Base-by-base conservation (phyloP, 768 basidiomycete species). In the Gautieria morchelliformis region DNA sequence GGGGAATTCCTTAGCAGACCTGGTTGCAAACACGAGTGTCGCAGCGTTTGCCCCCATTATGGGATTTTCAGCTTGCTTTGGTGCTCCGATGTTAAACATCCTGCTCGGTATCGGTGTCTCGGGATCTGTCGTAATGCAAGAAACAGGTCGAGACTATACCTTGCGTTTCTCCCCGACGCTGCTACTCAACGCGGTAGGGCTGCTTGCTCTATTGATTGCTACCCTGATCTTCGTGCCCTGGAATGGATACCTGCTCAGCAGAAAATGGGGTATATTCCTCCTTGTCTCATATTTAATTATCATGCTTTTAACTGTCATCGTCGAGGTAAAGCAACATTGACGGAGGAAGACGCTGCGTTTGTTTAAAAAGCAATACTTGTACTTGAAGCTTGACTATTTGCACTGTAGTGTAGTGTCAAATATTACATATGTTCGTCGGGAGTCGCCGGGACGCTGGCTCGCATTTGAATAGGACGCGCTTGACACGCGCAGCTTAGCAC, bases 11-110 rank as follows among this genome's bases (percentile, higher is more conserved):
- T 78, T 96, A 5, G 95, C 94, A 0, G 96, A 99, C 71, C 80
- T 97, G 20, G 94, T 99, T 6, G 95, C 96, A 20, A 97, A 98
- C 71, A 89, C 91, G 75, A 93, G 89, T 53, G 91, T 98, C 10
- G 95, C 95, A 20, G 88, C 83, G 72, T 94, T 93, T 68, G 91
- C 87, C 39, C 93, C 84, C 40, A 83, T 92, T 65, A 96, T 94
- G 93, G 93, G 88, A 22, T 93, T 96, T 70, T 90, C 91, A 5
- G 93, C 93, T 0, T 96, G 93, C 68, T 94, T 94, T 63, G 93
- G 93, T 50, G 87, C 90, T 1, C 90, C 91, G 0, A 91, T 93
- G 89, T 80, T 93, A 62, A 93, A 93, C 70, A 90, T 93, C 60
- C 78, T 93, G 5, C 81, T 92, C 37, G 95, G 95, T 15, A 79